These are phyloP conservation scores for Coprinellus micaceus DNA, from an alignment of 768 basidiomycete genomes.

Conservation along the genomic window DNA sequence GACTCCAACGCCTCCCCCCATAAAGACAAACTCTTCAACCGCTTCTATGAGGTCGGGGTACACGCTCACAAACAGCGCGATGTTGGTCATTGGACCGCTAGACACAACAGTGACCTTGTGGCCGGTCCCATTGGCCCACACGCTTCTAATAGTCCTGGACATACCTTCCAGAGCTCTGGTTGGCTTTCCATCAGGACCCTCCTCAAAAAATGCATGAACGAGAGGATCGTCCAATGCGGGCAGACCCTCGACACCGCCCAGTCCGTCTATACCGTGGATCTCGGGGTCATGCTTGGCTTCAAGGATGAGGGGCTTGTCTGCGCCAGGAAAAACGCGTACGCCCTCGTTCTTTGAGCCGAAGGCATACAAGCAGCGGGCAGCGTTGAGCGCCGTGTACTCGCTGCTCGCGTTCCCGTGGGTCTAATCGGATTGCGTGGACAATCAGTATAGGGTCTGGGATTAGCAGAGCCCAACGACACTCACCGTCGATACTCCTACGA, in stretches of 20 bases:
- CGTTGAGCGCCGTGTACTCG: conserved; percentile 64
- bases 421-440: conserved; percentile 30
- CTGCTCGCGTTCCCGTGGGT: conserved; percentile 77
- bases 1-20: conserved; percentile 88
- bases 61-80: conserved; percentile 60
- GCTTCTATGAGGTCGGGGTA: conserved; percentile 51
- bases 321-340: conserved; percentile 67
- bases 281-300: conserved; percentile 60
- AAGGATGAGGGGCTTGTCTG: conserved; percentile 63
- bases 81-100: conserved; percentile 83
- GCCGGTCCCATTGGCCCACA: conserved; percentile 59
- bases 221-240: conserved; percentile 44
- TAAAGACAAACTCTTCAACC: conserved; percentile 73
- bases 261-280: conserved; percentile 81
- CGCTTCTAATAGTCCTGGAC: conserved; percentile 45
- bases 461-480: conserved; percentile 12
- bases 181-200: conserved; percentile 35
- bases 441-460: not conserved
- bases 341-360: conserved; percentile 55
- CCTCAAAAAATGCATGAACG: conserved; percentile 49
- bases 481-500: conserved; percentile 85
- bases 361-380: conserved; percentile 70
- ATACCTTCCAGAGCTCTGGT: conserved; percentile 69
- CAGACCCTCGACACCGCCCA: conserved; percentile 82
- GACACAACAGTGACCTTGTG: conserved; percentile 67